Percentiles rank a stretch among this genome's conserved stretches.
phyloP scores from a whole-genome alignment of 805 yeast genomes.

The Wickerhamiella occidentalis region DNA sequence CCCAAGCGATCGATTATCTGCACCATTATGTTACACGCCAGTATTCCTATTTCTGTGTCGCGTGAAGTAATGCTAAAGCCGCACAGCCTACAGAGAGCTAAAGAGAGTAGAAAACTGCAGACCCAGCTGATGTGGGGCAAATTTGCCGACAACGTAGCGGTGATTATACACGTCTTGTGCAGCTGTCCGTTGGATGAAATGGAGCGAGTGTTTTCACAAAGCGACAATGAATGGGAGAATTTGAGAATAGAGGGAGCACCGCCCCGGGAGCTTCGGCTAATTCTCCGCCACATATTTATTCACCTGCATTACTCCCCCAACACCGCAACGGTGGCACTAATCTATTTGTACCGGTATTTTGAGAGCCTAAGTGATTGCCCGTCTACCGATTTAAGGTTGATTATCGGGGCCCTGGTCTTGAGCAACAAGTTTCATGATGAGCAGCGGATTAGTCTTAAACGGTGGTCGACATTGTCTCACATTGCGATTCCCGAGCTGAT shows the following conservation, averaged over 20 bases:
- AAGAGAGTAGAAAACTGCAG: not conserved
- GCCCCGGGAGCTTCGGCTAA: not conserved
- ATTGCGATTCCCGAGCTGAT: not conserved
- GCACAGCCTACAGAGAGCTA: not conserved
- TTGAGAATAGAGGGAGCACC: not conserved
- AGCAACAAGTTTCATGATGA: constrained; percentile 10
- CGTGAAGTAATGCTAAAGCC: not conserved
- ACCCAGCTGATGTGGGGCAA: not conserved
- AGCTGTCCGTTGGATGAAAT: constrained; percentile 2
- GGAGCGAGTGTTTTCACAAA: not conserved
- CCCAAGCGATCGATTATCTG: not conserved
- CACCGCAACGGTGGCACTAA: constrained; percentile 5
- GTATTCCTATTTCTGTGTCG: not conserved
- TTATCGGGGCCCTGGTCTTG: not conserved
- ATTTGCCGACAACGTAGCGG: constrained; percentile 6
- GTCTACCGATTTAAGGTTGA: not conserved
- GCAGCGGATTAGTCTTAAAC: constrained; percentile 1
- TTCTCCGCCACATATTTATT: constrained; percentile 1
- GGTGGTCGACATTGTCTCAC: constrained; percentile 5
- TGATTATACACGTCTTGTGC: constrained; percentile 1
- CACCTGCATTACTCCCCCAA: not conserved
- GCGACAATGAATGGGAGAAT: not conserved
- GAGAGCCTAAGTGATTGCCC: not conserved
- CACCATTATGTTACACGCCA: not conserved
- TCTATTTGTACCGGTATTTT: constrained; percentile 1